Evolutionary conservation across 2,329 filamentous ascomycete species (phyloP).

Genomic region (Ophiostoma piceae): DNA sequence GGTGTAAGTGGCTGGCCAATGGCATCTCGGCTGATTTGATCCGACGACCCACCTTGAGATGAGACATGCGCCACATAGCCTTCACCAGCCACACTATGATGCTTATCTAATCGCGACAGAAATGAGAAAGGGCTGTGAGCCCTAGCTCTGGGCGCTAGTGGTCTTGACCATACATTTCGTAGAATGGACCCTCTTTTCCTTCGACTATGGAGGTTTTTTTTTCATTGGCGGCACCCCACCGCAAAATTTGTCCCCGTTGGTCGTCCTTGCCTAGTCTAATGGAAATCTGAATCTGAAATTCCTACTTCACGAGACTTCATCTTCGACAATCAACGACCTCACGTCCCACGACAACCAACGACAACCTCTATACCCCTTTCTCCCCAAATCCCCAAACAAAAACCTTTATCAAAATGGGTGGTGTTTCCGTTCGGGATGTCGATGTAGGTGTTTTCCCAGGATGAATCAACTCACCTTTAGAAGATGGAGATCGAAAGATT

Average conservation of each 20-base stretch:
- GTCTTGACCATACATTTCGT: neutral
- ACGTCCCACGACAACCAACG: conserved; percentile 23
- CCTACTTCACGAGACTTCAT: conserved; percentile 13
- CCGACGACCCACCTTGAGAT: neutral
- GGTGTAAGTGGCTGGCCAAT: neutral
- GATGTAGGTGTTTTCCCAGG: conserved; percentile 57
- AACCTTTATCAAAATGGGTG: conserved; percentile 57
- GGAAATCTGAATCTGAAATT: neutral
- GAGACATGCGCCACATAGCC: neutral
- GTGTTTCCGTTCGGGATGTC: conserved; percentile 80
- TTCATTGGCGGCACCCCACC: conserved; percentile 10
- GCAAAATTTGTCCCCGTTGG: conserved; percentile 16
- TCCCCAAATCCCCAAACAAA: conserved; percentile 18
- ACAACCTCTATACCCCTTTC: conserved; percentile 14
- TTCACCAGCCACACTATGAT: neutral
- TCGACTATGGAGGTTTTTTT: neutral
- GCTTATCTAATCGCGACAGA: neutral
- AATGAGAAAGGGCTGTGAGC: neutral
- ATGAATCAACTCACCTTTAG: conserved; percentile 17
- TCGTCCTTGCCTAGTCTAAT: neutral
- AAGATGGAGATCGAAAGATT: neutral
- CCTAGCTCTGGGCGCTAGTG: neutral
- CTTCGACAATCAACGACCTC: conserved; percentile 17
- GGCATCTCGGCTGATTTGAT: conserved; percentile 1
- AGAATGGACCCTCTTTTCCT: neutral